Conservation (phyloP, 176 grass and related monocot species). For the Zoysia japonica region DNA sequence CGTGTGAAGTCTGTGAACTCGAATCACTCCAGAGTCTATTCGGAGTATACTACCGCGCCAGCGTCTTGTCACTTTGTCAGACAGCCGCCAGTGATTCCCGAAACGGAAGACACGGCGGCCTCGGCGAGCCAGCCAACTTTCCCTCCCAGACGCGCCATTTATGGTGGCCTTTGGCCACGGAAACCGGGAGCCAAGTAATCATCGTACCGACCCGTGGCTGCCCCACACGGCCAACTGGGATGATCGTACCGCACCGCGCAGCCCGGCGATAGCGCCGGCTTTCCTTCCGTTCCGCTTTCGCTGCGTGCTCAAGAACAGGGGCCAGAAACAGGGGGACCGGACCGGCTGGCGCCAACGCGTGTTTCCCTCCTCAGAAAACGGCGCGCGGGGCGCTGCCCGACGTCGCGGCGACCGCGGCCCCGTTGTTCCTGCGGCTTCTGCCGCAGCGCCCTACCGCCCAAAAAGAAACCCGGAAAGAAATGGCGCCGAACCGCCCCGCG, state of each 20-base stretch:
- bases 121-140: no score
- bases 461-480: not conserved
- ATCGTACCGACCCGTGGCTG: not conserved
- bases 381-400: not conserved
- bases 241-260: not conserved
- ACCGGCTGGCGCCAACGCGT: no score
- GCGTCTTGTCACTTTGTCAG: not conserved
- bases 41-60: not conserved
- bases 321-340: not conserved
- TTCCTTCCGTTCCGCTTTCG: not conserved
- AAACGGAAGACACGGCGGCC: not conserved
- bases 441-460: not conserved
- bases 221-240: not conserved
- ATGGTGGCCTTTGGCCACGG: not conserved
- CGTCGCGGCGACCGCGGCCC: not conserved
- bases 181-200: constrained; percentile 1
- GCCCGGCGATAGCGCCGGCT: not conserved
- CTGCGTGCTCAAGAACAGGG: not conserved
- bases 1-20: not conserved
- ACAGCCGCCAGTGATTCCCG: not conserved
- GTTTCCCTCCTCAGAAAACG: not conserved
- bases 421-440: constrained; percentile 32
- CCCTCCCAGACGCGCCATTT: not conserved
- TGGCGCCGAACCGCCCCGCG: not conserved
- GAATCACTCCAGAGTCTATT: not conserved